These are phyloP conservation scores for Umbelopsis sp. DNA, from an alignment of 371 early-diverging fungal species.

Conservation along the genomic window DNA sequence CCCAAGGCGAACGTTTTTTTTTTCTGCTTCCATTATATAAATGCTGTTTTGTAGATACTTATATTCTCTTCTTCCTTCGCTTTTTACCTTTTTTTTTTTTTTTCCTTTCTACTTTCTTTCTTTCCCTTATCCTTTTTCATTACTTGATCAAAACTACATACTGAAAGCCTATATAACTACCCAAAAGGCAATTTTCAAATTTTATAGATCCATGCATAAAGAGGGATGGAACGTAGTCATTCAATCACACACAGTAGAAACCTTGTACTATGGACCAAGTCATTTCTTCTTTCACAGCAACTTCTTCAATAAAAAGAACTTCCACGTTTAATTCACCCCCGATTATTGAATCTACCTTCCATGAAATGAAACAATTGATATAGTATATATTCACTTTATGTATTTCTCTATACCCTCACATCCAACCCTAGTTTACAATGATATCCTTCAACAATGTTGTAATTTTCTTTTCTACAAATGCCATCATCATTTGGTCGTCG, in stretches of 20 bases:
- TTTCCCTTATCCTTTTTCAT: neutral
- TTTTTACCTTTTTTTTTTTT: neutral
- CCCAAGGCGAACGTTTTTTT: neutral
- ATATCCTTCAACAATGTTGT: slow-evolving; percentile 9
- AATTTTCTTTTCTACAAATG: slow-evolving; percentile 54
- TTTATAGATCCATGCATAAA: too few relatives aligned
- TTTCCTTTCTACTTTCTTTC: neutral
- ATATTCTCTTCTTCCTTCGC: neutral
- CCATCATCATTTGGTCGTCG: slow-evolving; percentile 45
- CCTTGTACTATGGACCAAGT: too few relatives aligned
- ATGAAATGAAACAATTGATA: too few relatives aligned
- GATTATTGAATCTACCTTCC: too few relatives aligned
- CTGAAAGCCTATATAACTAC: neutral
- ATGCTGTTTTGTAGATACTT: slow-evolving; percentile 14
- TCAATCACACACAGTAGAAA: too few relatives aligned
- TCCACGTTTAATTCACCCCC: too few relatives aligned
- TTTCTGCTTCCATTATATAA: neutral
- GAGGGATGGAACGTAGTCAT: too few relatives aligned
- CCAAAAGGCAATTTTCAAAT: neutral
- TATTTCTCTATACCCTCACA: neutral
- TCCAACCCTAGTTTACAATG: neutral
- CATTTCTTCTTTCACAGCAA: too few relatives aligned
- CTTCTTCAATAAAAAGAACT: too few relatives aligned
- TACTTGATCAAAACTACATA: neutral
- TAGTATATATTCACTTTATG: neutral